These are phyloP conservation scores for Cladophialophora yegresii DNA, from an alignment of 2,329 filamentous ascomycete species.

Conservation along the genomic window DNA sequence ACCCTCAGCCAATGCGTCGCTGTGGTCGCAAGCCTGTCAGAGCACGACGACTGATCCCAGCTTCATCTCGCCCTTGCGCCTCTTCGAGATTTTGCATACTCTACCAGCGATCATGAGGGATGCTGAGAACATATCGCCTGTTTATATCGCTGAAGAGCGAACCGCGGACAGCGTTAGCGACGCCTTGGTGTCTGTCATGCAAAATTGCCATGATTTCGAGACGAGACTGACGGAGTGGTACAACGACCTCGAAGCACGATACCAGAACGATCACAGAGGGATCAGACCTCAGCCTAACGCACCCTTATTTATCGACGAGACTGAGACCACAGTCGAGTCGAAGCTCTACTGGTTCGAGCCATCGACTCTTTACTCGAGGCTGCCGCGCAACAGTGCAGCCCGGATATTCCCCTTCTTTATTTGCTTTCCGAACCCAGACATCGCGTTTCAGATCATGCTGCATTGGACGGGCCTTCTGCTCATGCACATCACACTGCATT, in stretches of 20 bases:
- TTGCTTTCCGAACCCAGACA: slow-evolving; percentile 18
- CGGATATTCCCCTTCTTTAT: slow-evolving; percentile 14
- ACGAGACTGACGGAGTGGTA: background rate
- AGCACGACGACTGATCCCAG: background rate
- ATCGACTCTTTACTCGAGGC: slow-evolving; percentile 12
- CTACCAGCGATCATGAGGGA: slow-evolving; percentile 22
- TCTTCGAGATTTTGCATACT: slow-evolving; percentile 20
- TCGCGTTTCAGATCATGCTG: slow-evolving; percentile 21
- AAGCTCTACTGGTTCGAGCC: slow-evolving; percentile 19
- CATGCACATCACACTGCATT: slow-evolving; percentile 8
- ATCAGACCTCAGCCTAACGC: background rate
- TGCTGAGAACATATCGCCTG: slow-evolving; percentile 13
- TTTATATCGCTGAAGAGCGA: background rate
- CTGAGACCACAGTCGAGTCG: background rate
- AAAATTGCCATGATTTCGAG: background rate
- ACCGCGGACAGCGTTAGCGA: background rate
- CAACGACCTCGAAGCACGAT: background rate
- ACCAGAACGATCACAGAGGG: background rate
- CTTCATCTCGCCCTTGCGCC: slow-evolving; percentile 12
- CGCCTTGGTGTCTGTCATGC: background rate
- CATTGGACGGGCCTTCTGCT: slow-evolving; percentile 19
- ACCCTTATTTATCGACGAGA: background rate
- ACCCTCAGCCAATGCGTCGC: background rate
- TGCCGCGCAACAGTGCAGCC: slow-evolving; percentile 12
- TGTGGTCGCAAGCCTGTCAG: slow-evolving; percentile 1